A percentile compares a stretch with the other conserved stretches of the same genome.
phyloP scores from a whole-genome alignment of 306 rosid species.

The Cicer judaicum region DNA sequence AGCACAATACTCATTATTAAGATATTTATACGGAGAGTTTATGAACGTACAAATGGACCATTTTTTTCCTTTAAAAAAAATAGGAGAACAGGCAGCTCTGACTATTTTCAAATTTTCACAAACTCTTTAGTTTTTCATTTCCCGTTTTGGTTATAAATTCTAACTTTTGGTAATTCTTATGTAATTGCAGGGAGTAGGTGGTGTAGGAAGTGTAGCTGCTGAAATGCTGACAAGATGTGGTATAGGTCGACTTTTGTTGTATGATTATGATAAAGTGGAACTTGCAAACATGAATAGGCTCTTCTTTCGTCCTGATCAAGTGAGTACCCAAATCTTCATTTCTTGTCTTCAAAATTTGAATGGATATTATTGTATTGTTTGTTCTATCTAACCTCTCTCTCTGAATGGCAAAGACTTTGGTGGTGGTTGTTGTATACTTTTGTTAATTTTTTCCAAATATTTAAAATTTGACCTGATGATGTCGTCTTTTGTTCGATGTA shows the following conservation, averaged over 20 bases:
- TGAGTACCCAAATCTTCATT: conserved; percentile 37
- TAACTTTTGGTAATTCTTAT: conserved; percentile 34
- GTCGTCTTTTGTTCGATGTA: neutral
- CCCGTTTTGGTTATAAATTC: conserved; percentile 22
- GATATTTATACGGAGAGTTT: conserved; percentile 7
- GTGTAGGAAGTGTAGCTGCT: conserved; percentile 99
- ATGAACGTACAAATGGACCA: conserved; percentile 9
- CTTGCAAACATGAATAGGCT: conserved; percentile 97
- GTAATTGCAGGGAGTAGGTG: conserved; percentile 83
- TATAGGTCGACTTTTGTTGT: conserved; percentile 92
- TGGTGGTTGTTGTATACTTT: neutral
- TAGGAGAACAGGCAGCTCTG: neutral
- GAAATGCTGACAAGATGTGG: conserved; percentile 99
- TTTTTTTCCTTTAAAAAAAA: neutral
- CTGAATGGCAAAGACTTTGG: neutral
- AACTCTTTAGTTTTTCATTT: conserved; percentile 19
- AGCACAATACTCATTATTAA: neutral
- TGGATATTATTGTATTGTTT: neutral
- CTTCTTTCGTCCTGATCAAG: conserved; percentile 99
- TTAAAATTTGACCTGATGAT: neutral
- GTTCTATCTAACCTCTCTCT: neutral
- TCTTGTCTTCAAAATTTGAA: conserved; percentile 19
- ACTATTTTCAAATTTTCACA: neutral
- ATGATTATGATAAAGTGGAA: conserved; percentile 98
- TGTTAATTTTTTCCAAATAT: neutral